Evolutionary conservation across 257 asterid genomes (phyloP).

Genomic region (Cruciata laevipes): DNA sequence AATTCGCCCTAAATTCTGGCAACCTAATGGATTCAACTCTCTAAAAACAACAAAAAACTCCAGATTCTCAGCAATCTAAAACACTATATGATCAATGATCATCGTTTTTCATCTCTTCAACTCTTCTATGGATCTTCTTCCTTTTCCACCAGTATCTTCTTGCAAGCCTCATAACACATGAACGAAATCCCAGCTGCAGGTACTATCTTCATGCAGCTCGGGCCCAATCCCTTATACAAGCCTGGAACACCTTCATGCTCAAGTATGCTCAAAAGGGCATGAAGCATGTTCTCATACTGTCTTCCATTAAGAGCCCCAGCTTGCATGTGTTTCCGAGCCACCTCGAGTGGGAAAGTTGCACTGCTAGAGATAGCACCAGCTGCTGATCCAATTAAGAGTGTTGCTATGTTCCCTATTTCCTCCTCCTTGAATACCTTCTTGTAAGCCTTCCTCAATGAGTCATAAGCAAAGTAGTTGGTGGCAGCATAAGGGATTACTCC

Average conservation of each 20-base stretch:
- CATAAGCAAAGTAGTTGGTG: constrained; percentile 43
- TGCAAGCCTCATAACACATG: constrained; percentile 53
- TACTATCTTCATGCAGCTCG: constrained; percentile 49
- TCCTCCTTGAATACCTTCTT: constrained; percentile 27
- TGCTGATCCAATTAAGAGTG: constrained; percentile 48
- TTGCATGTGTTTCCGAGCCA: constrained; percentile 53
- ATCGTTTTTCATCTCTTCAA: not conserved
- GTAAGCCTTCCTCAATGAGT: constrained; percentile 38
- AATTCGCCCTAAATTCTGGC: not conserved
- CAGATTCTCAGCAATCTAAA: not conserved
- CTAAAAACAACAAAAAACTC: not conserved
- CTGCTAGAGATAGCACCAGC: constrained; percentile 53
- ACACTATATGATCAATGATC: not conserved
- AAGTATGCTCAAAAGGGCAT: constrained; percentile 39
- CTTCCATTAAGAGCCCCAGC: constrained; percentile 50
- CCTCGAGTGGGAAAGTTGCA: constrained; percentile 49
- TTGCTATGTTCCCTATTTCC: constrained; percentile 43
- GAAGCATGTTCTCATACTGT: constrained; percentile 38
- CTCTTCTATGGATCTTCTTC: constrained; percentile 20
- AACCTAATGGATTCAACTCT: constrained; percentile 4
- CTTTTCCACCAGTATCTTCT: constrained; percentile 39
- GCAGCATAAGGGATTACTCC: constrained; percentile 54
- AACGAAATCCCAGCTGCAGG: constrained; percentile 58
- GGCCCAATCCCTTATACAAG: constrained; percentile 43
- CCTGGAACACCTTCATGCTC: constrained; percentile 43